Evolutionary conservation across 1,284 basidiomycete species (phyloP).

Genomic region (Fomitopsis schrenkii): DNA sequence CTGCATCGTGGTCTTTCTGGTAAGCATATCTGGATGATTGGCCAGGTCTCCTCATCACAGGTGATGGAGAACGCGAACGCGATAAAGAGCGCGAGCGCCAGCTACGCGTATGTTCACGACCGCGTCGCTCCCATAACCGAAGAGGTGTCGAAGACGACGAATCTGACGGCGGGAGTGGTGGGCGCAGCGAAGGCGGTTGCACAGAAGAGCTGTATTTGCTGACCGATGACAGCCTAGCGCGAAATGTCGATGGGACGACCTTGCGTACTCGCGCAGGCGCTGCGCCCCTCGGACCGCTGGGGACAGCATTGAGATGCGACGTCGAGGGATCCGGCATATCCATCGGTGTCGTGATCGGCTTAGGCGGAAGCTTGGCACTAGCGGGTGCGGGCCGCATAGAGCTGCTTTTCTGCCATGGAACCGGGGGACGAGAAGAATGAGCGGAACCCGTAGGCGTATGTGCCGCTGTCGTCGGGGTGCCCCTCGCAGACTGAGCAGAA

Average conservation of each 20-base stretch:
- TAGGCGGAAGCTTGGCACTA: neutral
- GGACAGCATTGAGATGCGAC: constrained; percentile 12
- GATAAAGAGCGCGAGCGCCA: constrained; percentile 14
- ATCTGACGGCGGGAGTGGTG: constrained; percentile 15
- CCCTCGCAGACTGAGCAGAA: constrained; percentile 9
- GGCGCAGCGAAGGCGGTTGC: constrained; percentile 9
- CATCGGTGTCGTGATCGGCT: neutral
- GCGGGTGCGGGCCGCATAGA: neutral
- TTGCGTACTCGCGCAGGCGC: constrained; percentile 19
- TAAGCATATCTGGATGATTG: constrained; percentile 28
- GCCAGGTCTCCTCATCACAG: constrained; percentile 35
- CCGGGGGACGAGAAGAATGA: constrained; percentile 9
- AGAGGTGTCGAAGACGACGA: constrained; percentile 13
- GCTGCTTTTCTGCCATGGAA: neutral
- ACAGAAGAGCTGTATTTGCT: constrained; percentile 7
- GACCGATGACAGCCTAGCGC: constrained; percentile 21
- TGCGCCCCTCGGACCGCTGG: constrained; percentile 14
- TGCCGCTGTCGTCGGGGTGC: constrained; percentile 22
- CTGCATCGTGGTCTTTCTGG: constrained; percentile 38
- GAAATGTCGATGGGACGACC: constrained; percentile 20
- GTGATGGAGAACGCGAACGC: constrained; percentile 46
- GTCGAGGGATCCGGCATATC: constrained; percentile 1
- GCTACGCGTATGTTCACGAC: constrained; percentile 9
- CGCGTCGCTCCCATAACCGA: constrained; percentile 7
- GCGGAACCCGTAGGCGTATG: constrained; percentile 17